Evolutionary conservation across 2,329 filamentous ascomycete species (phyloP), one percentile per base, ranked within the genome.

Genomic region (Ampelomyces quisqualis): DNA sequence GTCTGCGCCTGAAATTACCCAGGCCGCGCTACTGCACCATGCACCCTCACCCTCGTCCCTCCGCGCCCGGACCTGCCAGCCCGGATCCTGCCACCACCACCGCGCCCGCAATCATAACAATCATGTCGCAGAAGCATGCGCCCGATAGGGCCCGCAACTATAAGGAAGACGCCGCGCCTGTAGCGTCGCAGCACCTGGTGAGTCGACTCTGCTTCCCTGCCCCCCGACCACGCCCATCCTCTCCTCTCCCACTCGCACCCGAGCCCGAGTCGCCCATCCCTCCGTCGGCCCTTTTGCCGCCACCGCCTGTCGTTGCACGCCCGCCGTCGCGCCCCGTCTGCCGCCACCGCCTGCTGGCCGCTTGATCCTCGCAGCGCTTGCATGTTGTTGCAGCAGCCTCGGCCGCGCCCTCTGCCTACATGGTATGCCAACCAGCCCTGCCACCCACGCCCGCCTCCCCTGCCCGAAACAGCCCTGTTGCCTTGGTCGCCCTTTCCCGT

Each of bases 121-220:
- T 67, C 43, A 50, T 58, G 68, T 70, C 68, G 62, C 64, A 63
- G 63, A 65, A 64, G 57, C 60, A 60, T 58, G 55, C 58, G 49
- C 60, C 60, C 60, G 67, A 70, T 62, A 66, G 66, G 63, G 41
- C 63, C 58, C 64, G 65, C 54, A 67, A 64, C 62, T 70, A 70
- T 70, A 70, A 70, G 67, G 67, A 70, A 69, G 65, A 68, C 58
- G 63, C 66, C 64, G 68, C 64, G 64, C 67, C 67, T 67, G 65
- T 65, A 67, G 66, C 66, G 65, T 67, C 62, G 60, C 65, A 62
- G 40, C 64, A 64, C 56, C 64, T 69, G 60, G 68, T 70, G 62
- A 70, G 68, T 70, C 59, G 63, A 65, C 63, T 68, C 55, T 60
- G 51, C 54, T 58, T 65, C 62, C 65, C 62, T 56, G 51, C 47